A percentile compares a stretch with the other conserved stretches of the same genome.
These are phyloP conservation scores for Rhynchospora pubera DNA, from an alignment of 176 grass and related monocot genomes.

Conservation along the genomic window DNA sequence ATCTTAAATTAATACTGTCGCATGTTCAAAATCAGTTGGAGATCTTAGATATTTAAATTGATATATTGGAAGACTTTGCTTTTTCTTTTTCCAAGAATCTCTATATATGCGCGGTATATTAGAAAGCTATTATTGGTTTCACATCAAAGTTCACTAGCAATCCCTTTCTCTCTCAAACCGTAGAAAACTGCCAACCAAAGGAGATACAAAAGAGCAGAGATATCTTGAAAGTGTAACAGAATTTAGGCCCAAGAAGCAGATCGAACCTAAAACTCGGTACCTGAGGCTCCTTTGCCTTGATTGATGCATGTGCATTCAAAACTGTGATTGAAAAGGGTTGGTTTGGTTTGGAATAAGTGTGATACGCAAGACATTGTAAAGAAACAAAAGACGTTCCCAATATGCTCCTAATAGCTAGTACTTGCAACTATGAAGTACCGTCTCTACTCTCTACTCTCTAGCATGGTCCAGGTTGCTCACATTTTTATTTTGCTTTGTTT, in stretches of 20 bases:
- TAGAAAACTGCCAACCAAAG: slow-evolving; percentile 12
- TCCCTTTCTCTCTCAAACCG: background rate
- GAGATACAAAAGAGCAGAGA: slow-evolving; percentile 7
- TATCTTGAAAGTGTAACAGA: slow-evolving; percentile 11
- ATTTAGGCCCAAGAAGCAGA: slow-evolving; percentile 10
- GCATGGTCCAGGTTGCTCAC: too few relatives aligned
- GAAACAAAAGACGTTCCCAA: too few relatives aligned
- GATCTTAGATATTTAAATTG: too few relatives aligned
- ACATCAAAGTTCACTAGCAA: slow-evolving; percentile 1
- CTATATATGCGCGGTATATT: background rate
- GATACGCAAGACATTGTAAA: background rate
- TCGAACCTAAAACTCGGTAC: slow-evolving; percentile 8
- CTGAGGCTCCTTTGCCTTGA: background rate
- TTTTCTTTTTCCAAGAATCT: background rate
- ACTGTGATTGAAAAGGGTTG: background rate
- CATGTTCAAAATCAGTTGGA: too few relatives aligned
- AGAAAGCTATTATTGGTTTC: background rate
- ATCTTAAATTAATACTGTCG: too few relatives aligned
- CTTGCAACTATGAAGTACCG: too few relatives aligned
- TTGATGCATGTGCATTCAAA: slow-evolving; percentile 2
- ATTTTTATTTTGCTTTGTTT: too few relatives aligned
- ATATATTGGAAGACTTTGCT: too few relatives aligned
- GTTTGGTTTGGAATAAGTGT: slow-evolving; percentile 7
- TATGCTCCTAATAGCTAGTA: too few relatives aligned
- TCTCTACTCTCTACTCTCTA: too few relatives aligned